These are phyloP conservation scores for Lentinula edodes DNA, from an alignment of 768 basidiomycete genomes.

Conservation along the genomic window DNA sequence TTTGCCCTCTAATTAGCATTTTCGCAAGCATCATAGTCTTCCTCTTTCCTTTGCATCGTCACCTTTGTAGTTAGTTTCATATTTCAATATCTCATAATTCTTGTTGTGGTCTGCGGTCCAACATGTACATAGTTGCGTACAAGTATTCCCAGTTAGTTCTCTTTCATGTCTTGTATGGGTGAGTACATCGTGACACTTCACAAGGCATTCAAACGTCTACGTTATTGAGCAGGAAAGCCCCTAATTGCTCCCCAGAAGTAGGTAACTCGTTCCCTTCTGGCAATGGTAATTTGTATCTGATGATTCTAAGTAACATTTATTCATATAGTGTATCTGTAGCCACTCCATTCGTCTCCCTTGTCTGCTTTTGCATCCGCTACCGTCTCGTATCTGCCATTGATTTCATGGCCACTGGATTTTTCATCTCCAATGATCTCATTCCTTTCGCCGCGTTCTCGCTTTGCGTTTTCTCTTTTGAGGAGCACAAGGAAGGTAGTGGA, in stretches of 20 bases:
- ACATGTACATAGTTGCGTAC: not conserved
- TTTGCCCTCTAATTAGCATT: not conserved
- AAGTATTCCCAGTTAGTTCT: not conserved
- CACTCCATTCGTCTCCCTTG: conserved; percentile 73
- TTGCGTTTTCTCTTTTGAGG: conserved; percentile 57
- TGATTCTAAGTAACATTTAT: not conserved
- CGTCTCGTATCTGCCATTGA: conserved; percentile 53
- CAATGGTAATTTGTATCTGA: no score
- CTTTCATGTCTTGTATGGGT: no score
- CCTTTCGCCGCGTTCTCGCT: conserved; percentile 60
- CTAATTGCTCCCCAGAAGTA: no score
- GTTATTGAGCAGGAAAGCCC: no score
- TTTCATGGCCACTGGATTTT: conserved; percentile 30
- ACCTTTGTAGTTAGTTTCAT: not conserved
- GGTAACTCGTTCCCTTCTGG: no score
- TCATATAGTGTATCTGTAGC: conserved; percentile 64
- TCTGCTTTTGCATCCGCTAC: conserved; percentile 61
- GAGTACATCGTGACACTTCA: no score
- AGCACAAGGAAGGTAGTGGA: conserved; percentile 35
- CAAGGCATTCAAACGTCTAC: no score
- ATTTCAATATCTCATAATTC: not conserved
- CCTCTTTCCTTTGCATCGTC: not conserved
- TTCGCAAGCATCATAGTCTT: not conserved
- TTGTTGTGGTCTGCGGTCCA: not conserved
- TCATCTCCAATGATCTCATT: conserved; percentile 59